phyloP scores from a whole-genome alignment of 1,284 basidiomycete genomes.

The Sporisorium exsertum region DNA sequence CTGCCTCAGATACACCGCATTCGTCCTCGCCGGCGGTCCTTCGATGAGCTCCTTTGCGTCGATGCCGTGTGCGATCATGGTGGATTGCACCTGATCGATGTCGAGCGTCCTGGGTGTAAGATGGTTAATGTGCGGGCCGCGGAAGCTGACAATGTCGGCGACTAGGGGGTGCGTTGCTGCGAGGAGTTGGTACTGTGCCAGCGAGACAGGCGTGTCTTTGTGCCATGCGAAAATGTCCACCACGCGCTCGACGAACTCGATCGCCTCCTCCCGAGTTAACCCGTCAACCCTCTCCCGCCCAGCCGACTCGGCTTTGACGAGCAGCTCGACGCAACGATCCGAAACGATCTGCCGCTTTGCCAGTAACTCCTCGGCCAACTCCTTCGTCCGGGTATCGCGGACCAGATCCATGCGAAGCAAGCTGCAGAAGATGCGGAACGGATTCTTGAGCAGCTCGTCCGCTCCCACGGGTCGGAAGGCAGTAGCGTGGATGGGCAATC shows the following conservation, averaged over 20 bases:
- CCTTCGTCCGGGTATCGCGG: conserved; percentile 53
- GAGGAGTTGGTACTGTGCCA: conserved; percentile 67
- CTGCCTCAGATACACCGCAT: conserved; percentile 71
- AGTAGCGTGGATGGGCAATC: conserved; percentile 71
- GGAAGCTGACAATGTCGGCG: conserved; percentile 71
- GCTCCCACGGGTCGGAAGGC: conserved; percentile 69
- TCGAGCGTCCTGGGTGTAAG: conserved; percentile 71
- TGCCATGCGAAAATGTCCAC: conserved; percentile 71
- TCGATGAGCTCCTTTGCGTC: conserved; percentile 71
- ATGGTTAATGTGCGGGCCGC: conserved; percentile 72
- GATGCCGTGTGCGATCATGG: conserved; percentile 69
- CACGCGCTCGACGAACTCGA: conserved; percentile 67
- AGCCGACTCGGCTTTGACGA: conserved; percentile 65
- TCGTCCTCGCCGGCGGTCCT: conserved; percentile 69
- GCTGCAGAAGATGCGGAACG: conserved; percentile 71
- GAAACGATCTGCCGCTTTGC: conserved; percentile 69
- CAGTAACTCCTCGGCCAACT: conserved; percentile 63
- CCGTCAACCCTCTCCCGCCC: conserved; percentile 26
- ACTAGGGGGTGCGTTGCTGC: conserved; percentile 69
- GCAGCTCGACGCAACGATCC: conserved; percentile 59
- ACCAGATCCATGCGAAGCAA: conserved; percentile 70
- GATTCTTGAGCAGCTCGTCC: conserved; percentile 68
- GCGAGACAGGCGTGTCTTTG: conserved; percentile 66
- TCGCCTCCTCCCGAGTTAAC: conserved; percentile 9
- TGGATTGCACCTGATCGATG: conserved; percentile 70